These are phyloP conservation scores for Apophysomyces trapeziformis DNA, from an alignment of 371 early-diverging fungal species.

Conservation along the genomic window DNA sequence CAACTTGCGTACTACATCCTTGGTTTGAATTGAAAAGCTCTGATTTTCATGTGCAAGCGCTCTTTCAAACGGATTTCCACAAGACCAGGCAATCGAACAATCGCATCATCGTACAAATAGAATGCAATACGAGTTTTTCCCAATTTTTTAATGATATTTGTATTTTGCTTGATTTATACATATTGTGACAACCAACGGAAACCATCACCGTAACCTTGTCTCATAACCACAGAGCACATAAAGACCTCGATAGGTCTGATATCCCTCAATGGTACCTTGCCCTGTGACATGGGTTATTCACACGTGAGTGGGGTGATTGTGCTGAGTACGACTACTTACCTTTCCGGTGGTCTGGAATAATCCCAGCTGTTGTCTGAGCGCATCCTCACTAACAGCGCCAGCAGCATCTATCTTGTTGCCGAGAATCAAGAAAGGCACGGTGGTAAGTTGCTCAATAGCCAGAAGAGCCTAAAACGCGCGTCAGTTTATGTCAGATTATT, in stretches of 20 bases:
- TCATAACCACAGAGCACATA: constrained; percentile 98
- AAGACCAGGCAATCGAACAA: neutral
- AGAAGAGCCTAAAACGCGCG: constrained; percentile 72
- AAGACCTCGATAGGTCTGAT: constrained; percentile 97
- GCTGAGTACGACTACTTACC: constrained; percentile 36
- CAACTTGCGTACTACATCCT: constrained; percentile 48
- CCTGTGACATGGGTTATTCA: constrained; percentile 43
- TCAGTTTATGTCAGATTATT: neutral
- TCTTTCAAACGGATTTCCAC: neutral
- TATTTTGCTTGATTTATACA: constrained; percentile 53
- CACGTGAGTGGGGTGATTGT: neutral
- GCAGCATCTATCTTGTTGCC: constrained; percentile 98
- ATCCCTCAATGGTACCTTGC: constrained; percentile 89
- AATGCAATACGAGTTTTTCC: constrained; percentile 2
- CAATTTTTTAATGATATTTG: neutral
- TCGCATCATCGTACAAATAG: neutral
- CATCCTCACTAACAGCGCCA: constrained; percentile 94
- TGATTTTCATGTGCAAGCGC: constrained; percentile 5
- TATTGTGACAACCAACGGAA: constrained; percentile 94
- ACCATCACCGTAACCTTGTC: constrained; percentile 98
- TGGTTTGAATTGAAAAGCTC: constrained; percentile 24
- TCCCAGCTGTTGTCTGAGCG: constrained; percentile 85
- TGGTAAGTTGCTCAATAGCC: constrained; percentile 89
- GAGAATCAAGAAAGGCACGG: constrained; percentile 92
- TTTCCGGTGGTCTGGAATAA: constrained; percentile 97